Base-by-base conservation (phyloP, 225 moss, liverwort and hornwort genomes). In the Marchantia polymorpha region DNA sequence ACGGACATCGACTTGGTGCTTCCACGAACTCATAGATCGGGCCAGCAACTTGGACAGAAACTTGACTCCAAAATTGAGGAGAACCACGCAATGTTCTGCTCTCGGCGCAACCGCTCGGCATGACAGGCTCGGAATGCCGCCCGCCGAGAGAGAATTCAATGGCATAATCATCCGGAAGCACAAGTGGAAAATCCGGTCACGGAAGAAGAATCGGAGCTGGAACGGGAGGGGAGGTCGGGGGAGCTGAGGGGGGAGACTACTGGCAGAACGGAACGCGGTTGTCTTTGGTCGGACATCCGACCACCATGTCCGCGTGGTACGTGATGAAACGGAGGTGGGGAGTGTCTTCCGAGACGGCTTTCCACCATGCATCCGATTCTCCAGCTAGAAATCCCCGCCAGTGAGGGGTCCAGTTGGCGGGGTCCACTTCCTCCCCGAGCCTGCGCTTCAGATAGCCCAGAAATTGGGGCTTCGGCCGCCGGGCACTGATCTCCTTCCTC, bases 401-500 rank as follows among this genome's bases (percentile, higher is more conserved):
- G 7, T 52, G 31, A 1, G 64, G 77, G 15, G 22, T 64, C 77
- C 77, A 64, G 6, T 77, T 64, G 50, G 23, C 27, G 9, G 64
- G 66, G 30, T 77, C 54, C 0, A 77, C 50, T 1, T 22, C 65
- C 26, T 77, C 46, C 23, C 77, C 77, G 7, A 77, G 77, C 25
- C 77, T 64, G 60, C 66, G 64, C 50, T 77, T 77, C 7, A 77
- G 64, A 29, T 64, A 77, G 50, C 65, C 64, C 77, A 77, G 52
- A 49, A 61, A 64, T 19, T 64, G 39, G 29, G 77, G 77, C 23
- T 64, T 77, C 51, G 77, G 77, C 25, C n/a, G n/a, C 65, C 77
- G 64, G 7, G 64, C 20, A 64, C 77, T 23, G 3, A 15, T 25
- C 65, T 65, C 64, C 27, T 77, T 64, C 47, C 77, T 48, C 52